Base-by-base conservation (phyloP, 78 protist genomes). In the Isochrysis galbana region DNA sequence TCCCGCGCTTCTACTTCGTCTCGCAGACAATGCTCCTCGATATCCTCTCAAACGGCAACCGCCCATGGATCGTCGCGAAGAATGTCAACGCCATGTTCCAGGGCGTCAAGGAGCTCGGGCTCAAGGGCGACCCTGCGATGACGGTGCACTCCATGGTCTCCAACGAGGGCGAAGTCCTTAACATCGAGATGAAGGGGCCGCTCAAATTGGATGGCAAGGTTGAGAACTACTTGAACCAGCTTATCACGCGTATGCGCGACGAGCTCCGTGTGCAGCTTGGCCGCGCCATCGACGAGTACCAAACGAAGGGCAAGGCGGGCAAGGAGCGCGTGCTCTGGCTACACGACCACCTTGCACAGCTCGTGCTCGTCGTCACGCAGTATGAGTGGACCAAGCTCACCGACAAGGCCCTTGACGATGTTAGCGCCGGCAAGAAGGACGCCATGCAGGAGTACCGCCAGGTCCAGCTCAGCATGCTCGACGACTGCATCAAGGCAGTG, bases 1-100 rank as follows among this genome's bases (percentile, higher is more conserved):
- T 95, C 95, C 97, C 97, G 32, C 92, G 97, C 32, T 95, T 95
- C 91, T 95, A 94, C 89, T 95, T 95, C 51, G 90, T 94, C 10
- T 92, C 96, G 3, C 48, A 88, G n/a, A 21, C 91, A 11, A 95
- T 94, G 51, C 86, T 95, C 54, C 94, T 95, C 84, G 94, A 95
- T 67, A 95, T 95, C 55, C 89, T 95, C 22, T 93, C 95, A 17
- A 93, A 95, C 41, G 92, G 91, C 54, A 82, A 82, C 89, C 54
- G 89, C 26, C 96, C 96, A 25, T 36, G 32, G 34, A 67, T 55
- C 22, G 88, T 94, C n/a, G 41, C 41, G 83, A 21, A 47, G 51
- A 94, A 92, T 48, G 17, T 95, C 54, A 26, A 93, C 84, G 94
- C 94, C 38, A 61, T 95, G 55, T 87, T 91, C 77, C 92, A 91